Conservation (phyloP, 176 grass and related monocot species). For the Alopecurus myosuroides region DNA sequence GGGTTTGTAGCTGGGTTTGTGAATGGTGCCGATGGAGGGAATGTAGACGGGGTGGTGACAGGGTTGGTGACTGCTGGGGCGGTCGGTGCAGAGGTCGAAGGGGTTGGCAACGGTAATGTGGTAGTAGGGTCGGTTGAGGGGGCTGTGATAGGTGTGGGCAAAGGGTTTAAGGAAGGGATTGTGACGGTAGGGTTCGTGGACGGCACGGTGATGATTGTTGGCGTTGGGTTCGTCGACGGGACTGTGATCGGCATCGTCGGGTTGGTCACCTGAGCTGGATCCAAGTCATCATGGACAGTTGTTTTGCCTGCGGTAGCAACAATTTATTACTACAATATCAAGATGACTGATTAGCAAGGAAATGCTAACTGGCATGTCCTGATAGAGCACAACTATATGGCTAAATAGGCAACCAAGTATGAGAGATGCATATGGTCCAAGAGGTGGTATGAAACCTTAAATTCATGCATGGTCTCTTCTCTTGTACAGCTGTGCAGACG, state of each 20-base stretch:
- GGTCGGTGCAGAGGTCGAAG: slow-evolving; percentile 31
- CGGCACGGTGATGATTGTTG: slow-evolving; percentile 47
- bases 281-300: slow-evolving; percentile 22
- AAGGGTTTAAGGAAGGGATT: slow-evolving; percentile 60
- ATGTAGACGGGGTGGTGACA: slow-evolving; percentile 31
- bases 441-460: background rate
- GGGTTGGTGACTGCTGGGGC: slow-evolving; percentile 48
- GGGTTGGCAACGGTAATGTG: slow-evolving; percentile 42
- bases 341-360: background rate
- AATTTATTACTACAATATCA: background rate
- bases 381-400: background rate
- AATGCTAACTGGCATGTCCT: background rate
- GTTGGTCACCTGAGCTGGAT: slow-evolving; percentile 27
- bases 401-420: background rate
- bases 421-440: background rate
- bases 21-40: slow-evolving; percentile 29
- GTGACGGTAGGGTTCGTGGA: slow-evolving; percentile 61
- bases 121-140: slow-evolving; percentile 37
- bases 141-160: slow-evolving; percentile 50
- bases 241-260: slow-evolving; percentile 35
- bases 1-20: slow-evolving; percentile 50
- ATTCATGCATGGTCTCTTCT: background rate
- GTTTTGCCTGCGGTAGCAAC: slow-evolving; percentile 20
- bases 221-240: slow-evolving; percentile 38
- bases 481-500: background rate